These are phyloP conservation scores for Colletotrichum destructivum DNA, from an alignment of 2,329 filamentous ascomycete genomes.

Conservation along the genomic window DNA sequence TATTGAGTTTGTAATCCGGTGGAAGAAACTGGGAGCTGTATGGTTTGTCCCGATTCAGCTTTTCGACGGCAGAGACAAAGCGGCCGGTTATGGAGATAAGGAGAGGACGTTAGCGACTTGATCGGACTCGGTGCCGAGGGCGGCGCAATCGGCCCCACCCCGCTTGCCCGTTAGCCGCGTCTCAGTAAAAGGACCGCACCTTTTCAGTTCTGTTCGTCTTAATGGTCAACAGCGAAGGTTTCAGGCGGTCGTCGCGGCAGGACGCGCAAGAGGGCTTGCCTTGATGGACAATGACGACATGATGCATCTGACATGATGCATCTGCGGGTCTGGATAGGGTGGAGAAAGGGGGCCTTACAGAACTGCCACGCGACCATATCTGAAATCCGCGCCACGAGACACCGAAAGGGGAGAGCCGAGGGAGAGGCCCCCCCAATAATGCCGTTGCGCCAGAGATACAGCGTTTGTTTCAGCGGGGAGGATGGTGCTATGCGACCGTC, in stretches of 20 bases:
- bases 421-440: conserved; percentile 7
- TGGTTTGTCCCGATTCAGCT: not conserved
- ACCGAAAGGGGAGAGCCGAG: not conserved
- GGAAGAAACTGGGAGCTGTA: not conserved
- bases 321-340: conserved; percentile 23
- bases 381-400: conserved; percentile 7
- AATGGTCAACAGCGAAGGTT: conserved; percentile 12
- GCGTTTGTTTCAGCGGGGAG: conserved; percentile 30
- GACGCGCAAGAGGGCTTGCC: not conserved
- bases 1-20: not conserved
- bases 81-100: not conserved
- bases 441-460: conserved; percentile 26
- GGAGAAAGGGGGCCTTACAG: conserved; percentile 8
- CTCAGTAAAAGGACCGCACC: not conserved
- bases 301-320: conserved; percentile 36
- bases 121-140: conserved; percentile 17
- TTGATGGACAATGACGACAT: conserved; percentile 36
- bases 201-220: conserved; percentile 9
- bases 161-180: not conserved
- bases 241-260: conserved; percentile 1
- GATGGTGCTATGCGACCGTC: conserved; percentile 20
- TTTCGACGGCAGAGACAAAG: not conserved
- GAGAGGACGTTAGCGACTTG: not conserved
- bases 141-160: conserved; percentile 9
- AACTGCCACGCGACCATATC: conserved; percentile 25